Base-by-base conservation (phyloP, 139 green algal genomes). In the Chlorella sp. region DNA sequence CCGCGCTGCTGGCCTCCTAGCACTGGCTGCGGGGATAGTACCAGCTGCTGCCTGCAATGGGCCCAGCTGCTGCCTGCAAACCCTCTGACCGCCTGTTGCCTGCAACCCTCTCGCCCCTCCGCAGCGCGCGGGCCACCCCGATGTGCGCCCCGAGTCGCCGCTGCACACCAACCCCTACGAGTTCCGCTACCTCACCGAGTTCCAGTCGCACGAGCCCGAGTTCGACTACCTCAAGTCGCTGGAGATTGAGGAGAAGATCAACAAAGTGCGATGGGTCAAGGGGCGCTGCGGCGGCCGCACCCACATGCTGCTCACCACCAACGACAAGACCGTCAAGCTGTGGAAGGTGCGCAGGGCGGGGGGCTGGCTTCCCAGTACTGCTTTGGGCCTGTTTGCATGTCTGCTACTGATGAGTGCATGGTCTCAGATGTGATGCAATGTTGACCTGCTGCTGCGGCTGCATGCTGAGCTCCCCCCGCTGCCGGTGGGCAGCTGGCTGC, bases 241-340 rank as follows among this genome's bases (percentile, higher is more conserved):
- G 80, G 98, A 99, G 90, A 99, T 99, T 76, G 97, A 99, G 87
- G 98, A 99, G 90, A 99, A 99, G 91, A 99, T 99, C 85, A 99
- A 99, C 92, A 98, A 97, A 85, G 94, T 99, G 47, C 87, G 94
- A 71, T 99, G 96, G 97, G 76, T 82, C 91, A 98, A 97, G 80
- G 94, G 99, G 36, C 87, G 94, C 75, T 99, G 96, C 96, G 94
- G 89, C 86, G 92, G 86, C 80, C 69, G 84, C 15, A 67, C 75
- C 17, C 78, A 87, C 39, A 89, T 97, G 89, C 91, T 98, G 78
- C 90, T 98, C 26, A 97, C 94, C 39, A 97, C 96, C 15, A 98
- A 98, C 78, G 96, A 99, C 90, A 99, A 99, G 87, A 99, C 97
- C 20, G 94, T 99, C 87, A 99, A 99, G 93, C 92, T 99, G 1